phyloP scores from a whole-genome alignment of 116 monocot species.

The Posidonia oceanica region DNA sequence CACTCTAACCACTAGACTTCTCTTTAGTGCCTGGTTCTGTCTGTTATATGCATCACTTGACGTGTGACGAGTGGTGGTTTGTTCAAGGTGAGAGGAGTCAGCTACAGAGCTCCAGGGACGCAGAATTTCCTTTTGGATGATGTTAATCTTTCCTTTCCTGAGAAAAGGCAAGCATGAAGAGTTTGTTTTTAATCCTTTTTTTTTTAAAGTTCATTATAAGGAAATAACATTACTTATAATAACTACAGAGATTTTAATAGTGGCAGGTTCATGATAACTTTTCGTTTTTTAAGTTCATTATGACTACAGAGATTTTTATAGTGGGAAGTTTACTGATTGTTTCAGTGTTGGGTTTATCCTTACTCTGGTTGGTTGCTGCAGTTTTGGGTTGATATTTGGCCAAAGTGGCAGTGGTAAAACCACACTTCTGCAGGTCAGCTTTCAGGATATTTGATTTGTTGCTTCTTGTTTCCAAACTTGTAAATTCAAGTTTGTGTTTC shows the following conservation, averaged over 20 bases:
- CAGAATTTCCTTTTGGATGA: slow-evolving; percentile 57
- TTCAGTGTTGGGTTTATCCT: too few species aligned
- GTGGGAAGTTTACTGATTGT: neutral
- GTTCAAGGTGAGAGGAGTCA: slow-evolving; percentile 63
- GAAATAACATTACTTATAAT: neutral
- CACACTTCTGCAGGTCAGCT: slow-evolving; percentile 74
- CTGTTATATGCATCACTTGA: neutral
- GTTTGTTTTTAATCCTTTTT: neutral
- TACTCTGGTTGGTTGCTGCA: slow-evolving; percentile 16
- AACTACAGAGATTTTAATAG: neutral
- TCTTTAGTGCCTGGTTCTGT: neutral
- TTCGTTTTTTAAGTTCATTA: too few species aligned
- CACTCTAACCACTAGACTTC: neutral
- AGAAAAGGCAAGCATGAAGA: slow-evolving; percentile 50
- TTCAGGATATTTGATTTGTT: neutral
- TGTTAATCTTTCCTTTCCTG: slow-evolving; percentile 59
- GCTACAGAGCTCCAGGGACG: slow-evolving; percentile 75
- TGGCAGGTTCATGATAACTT: neutral
- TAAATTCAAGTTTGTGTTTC: neutral
- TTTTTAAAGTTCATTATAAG: neutral
- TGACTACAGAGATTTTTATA: neutral
- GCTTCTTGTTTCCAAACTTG: neutral
- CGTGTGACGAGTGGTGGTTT: neutral
- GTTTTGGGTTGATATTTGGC: slow-evolving; percentile 95
- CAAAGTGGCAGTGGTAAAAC: slow-evolving; percentile 97